Conservation (phyloP, 495 filamentous ascomycete species). For the Poronia punctata region DNA sequence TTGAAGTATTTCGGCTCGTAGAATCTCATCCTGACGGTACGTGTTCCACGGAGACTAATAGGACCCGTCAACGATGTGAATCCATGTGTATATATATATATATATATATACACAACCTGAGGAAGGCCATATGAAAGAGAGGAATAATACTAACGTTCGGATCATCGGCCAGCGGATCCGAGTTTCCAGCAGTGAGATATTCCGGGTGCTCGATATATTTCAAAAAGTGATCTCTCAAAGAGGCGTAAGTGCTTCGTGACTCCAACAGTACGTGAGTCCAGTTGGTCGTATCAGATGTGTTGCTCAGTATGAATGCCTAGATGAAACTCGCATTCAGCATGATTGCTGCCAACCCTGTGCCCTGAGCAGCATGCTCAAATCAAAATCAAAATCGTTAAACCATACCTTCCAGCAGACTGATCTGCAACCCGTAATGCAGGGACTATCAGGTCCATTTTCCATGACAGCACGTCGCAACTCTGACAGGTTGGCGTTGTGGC, state of each 20-base stretch:
- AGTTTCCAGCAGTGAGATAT: conserved; percentile 55
- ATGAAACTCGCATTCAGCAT: no score
- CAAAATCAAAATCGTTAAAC: conserved; percentile 6
- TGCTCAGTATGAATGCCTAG: conserved; percentile 79
- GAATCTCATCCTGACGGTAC: conserved; percentile 72
- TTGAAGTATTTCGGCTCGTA: conserved; percentile 86
- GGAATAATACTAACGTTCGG: conserved; percentile 54
- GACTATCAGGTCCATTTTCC: conserved; percentile 45
- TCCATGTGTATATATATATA: no score
- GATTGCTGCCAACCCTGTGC: no score
- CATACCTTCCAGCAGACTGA: conserved; percentile 91
- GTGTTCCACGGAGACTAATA: conserved; percentile 88
- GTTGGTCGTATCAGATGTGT: conserved; percentile 53
- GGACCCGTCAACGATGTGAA: no score
- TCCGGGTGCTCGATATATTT: conserved; percentile 76
- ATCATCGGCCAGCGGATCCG: conserved; percentile 85
- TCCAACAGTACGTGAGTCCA: conserved; percentile 64
- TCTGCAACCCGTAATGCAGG: conserved; percentile 66
- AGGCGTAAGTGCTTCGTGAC: conserved; percentile 65
- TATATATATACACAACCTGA: not conserved
- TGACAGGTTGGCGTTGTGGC: conserved; percentile 49
- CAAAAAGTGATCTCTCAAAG: conserved; percentile 66
- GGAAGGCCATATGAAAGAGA: not conserved
- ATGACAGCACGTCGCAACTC: conserved; percentile 63
- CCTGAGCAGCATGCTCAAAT: conserved; percentile 1